Percentiles rank a stretch among this genome's conserved stretches.
These are phyloP conservation scores for Cercospora nicotianae DNA, from an alignment of 2,329 filamentous ascomycete genomes.

Conservation along the genomic window DNA sequence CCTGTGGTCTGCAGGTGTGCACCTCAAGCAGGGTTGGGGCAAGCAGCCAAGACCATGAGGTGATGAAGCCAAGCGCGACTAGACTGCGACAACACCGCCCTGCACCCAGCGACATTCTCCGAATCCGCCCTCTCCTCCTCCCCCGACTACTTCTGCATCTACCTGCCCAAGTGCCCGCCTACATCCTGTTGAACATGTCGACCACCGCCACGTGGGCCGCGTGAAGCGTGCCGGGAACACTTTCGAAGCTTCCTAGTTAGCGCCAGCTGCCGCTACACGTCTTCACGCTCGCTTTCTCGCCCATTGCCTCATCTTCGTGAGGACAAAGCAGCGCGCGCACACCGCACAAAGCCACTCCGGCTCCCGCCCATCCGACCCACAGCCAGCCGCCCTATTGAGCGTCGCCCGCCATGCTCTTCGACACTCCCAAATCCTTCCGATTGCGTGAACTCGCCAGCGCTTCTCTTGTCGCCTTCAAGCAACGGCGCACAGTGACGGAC, in stretches of 20 bases:
- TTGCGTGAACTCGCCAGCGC: slow-evolving; percentile 33
- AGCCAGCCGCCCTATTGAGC: slow-evolving; percentile 36
- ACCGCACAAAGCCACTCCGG: background rate
- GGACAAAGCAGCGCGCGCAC: background rate
- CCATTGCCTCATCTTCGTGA: background rate
- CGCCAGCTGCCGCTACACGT: background rate
- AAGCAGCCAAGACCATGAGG: background rate
- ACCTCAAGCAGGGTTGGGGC: background rate
- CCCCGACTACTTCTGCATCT: background rate
- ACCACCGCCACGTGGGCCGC: background rate
- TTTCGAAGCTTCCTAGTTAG: background rate
- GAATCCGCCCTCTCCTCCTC: background rate
- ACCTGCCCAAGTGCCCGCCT: background rate
- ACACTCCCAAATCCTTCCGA: slow-evolving; percentile 50
- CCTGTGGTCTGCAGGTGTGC: background rate
- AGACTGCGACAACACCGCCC: background rate
- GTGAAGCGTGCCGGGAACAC: background rate
- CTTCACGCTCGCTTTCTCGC: background rate
- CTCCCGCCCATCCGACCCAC: background rate
- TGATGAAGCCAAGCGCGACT: slow-evolving; percentile 2
- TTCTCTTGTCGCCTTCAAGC: slow-evolving; percentile 44
- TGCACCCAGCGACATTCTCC: background rate
- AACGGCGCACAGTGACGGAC: slow-evolving; percentile 30
- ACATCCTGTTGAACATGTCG: background rate
- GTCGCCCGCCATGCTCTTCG: slow-evolving; percentile 42